Base-by-base conservation (phyloP, 2,329 filamentous ascomycete species). In the Alternaria conjuncta region DNA sequence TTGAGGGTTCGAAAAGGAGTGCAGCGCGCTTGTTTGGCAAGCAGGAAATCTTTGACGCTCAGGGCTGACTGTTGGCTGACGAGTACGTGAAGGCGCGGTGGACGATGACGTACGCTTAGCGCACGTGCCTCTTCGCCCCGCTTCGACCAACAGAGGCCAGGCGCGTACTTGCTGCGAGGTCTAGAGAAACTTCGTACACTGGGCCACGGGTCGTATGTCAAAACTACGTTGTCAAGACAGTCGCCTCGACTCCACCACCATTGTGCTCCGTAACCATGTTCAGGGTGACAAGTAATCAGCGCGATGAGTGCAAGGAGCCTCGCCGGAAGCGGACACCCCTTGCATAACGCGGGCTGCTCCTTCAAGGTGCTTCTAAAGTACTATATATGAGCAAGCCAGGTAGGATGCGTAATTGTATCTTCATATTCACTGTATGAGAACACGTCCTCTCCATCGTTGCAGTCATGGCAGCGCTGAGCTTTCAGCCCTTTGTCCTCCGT, bases 91-190 rank as follows among this genome's bases (percentile, higher is more conserved):
- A 61, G 64, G 68, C 61, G 67, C 60, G 59, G 63, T 51, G 21
- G 23, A 41, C 25, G 61, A 66, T 71, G 67, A 71, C 68, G 68
- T 69, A 64, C 51, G 47, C 60, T 47, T 41, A 13, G 12, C 46
- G 60, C 68, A 70, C 64, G 61, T 61, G 55, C 55, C 45, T 26
- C 32, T 11, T 12, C 62, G 63, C 68, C 68, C 68, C 68, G 61
- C 67, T 50, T 23, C 60, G 20, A 43, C 23, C 55, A 25, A 20
- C 56, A 20, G 4, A 41, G 5, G n/a, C 36, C 36, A 41, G 36
- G 36, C 36, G 30, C 18, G 13, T 26, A 28, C 20, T 26, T 25
- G 32, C 50, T 55, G 32, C 44, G 36, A 15, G 30, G 13, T 36
- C 13, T n/a, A 36, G 15, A 36, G n/a, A 10, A 54, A 28, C 18